Percentiles rank a stretch among this genome's conserved stretches.
Evolutionary conservation across 148 eudicot genomes (phyloP).

Genomic region (Oxyria digyna): DNA sequence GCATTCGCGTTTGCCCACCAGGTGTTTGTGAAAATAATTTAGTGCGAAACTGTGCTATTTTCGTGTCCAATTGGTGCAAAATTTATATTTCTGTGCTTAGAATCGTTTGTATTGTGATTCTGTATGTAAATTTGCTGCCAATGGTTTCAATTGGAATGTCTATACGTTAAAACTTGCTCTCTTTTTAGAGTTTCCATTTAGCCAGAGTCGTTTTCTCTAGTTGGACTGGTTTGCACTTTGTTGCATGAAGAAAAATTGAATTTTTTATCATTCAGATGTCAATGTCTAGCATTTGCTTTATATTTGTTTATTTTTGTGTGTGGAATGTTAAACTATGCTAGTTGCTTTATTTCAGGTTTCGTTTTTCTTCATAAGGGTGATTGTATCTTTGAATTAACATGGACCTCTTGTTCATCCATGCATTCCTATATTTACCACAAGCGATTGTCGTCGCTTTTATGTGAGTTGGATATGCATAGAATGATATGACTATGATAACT

Average conservation of each 20-base stretch:
- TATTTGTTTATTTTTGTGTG: background rate
- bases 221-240: background rate
- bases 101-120: background rate
- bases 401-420: conserved; percentile 7
- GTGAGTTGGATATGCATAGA: background rate
- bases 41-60: background rate
- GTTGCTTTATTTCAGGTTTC: conserved; percentile 3
- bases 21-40: background rate
- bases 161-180: background rate
- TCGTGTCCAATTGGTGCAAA: background rate
- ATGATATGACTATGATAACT: background rate
- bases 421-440: conserved; percentile 2
- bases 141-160: background rate
- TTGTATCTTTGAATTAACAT: conserved; percentile 1
- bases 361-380: conserved; percentile 1
- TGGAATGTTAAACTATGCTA: background rate
- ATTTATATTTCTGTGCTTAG: background rate
- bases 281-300: background rate
- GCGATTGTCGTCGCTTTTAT: conserved; percentile 4
- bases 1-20: background rate
- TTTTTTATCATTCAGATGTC: background rate
- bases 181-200: background rate
- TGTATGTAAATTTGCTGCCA: background rate
- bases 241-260: background rate
- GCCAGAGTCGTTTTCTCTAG: background rate